Evolutionary conservation across 2,329 filamentous ascomycete species (phyloP).

Genomic region (Mycosphaerella sp.): DNA sequence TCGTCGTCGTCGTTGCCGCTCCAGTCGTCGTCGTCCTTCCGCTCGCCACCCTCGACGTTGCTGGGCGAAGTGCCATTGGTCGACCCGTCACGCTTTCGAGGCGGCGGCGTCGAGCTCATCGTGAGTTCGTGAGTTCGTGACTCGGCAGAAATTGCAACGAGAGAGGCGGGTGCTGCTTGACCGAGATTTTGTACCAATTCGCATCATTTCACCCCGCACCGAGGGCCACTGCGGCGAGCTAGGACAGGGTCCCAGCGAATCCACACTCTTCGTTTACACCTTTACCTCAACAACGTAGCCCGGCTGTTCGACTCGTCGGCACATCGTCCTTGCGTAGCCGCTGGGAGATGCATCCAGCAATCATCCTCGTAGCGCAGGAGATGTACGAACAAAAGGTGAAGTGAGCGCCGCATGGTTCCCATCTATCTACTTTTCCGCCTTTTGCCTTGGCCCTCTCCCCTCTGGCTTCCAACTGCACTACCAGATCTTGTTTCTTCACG

Average conservation of each 20-base stretch:
- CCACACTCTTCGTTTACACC: conserved; percentile 6
- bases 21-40: conserved; percentile 29
- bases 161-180: conserved; percentile 11
- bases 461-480: background rate
- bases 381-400: conserved; percentile 7
- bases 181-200: conserved; percentile 12
- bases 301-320: conserved; percentile 7
- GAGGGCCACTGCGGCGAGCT: conserved; percentile 9
- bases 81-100: conserved; percentile 13
- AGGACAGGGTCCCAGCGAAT: conserved; percentile 6
- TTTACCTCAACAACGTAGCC: background rate
- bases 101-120: conserved; percentile 14
- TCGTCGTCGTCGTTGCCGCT: conserved; percentile 36
- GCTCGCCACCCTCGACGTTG: conserved; percentile 22
- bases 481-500: background rate
- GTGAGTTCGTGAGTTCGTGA: too few species aligned
- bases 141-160: conserved; percentile 15
- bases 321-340: conserved; percentile 8
- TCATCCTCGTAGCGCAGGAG: conserved; percentile 4
- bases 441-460: background rate
- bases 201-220: background rate
- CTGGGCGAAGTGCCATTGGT: conserved; percentile 21
- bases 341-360: conserved; percentile 3
- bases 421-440: too few species aligned
- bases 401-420: background rate